Conservation (phyloP, 441 rosid genomes). For the Syzygium syzygioides region DNA sequence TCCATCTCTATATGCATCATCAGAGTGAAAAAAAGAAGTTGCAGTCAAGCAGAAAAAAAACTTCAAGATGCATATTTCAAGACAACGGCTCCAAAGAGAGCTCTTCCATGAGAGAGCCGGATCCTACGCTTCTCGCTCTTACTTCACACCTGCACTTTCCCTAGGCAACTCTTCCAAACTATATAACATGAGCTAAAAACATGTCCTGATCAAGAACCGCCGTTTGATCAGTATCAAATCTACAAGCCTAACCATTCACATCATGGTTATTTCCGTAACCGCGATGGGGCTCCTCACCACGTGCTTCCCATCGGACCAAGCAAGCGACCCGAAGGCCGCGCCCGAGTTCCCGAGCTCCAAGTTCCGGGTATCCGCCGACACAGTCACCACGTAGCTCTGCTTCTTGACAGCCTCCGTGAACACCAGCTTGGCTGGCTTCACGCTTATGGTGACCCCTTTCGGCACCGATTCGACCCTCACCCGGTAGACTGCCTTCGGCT, state of each 20-base stretch:
- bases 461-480: conserved; percentile 43
- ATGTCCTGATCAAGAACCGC: conserved; percentile 21
- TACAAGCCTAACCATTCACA: conserved; percentile 24
- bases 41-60: background rate
- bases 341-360: conserved; percentile 51
- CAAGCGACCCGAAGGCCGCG: conserved; percentile 58
- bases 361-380: conserved; percentile 40
- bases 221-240: conserved; percentile 22
- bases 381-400: conserved; percentile 45
- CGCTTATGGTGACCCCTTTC: conserved; percentile 49
- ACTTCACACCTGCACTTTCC: background rate
- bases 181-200: background rate
- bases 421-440: conserved; percentile 49
- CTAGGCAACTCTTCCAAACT: background rate
- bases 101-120: background rate
- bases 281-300: conserved; percentile 63
- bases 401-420: conserved; percentile 44
- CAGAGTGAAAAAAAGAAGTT: background rate
- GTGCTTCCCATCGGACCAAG: conserved; percentile 78
- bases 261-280: conserved; percentile 49
- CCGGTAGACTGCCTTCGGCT: conserved; percentile 26
- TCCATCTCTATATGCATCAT: background rate
- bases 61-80: background rate
- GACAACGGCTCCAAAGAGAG: background rate
- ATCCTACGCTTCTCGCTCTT: background rate